Evolutionary conservation across 768 basidiomycete species (phyloP).

Genomic region (Clavaria fumosa): DNA sequence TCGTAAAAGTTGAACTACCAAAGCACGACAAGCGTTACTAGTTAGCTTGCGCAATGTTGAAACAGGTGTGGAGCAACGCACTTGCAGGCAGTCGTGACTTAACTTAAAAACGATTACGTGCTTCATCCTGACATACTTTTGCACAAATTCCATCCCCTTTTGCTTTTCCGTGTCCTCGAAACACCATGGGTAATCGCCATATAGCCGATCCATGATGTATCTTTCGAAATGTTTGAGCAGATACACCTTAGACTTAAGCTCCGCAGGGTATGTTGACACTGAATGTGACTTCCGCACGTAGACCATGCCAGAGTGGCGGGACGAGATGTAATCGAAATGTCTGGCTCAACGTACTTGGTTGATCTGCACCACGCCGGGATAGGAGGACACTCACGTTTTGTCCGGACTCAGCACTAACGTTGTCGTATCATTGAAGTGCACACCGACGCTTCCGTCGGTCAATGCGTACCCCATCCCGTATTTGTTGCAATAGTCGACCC

Average conservation of each 20-base stretch:
- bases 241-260: conserved; percentile 83
- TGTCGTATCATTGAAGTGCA: conserved; percentile 95
- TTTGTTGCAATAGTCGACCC: conserved; percentile 98
- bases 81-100: conserved; percentile 93
- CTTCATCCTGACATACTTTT: conserved; percentile 93
- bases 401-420: conserved; percentile 72
- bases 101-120: conserved; percentile 94
- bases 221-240: conserved; percentile 86
- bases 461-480: conserved; percentile 99
- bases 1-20: conserved; percentile 96
- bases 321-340: conserved; percentile 79
- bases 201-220: conserved; percentile 86
- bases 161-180: conserved; percentile 52
- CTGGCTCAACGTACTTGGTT: no score
- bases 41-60: background rate
- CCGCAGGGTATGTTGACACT: conserved; percentile 57
- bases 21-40: no score
- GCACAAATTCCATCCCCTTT: conserved; percentile 89
- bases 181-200: conserved; percentile 72
- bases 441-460: conserved; percentile 88
- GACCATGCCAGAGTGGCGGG: conserved; percentile 45
- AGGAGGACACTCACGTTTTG: conserved; percentile 48
- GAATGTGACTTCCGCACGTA: conserved; percentile 61
- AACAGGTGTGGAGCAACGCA: conserved; percentile 18
- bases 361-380: no score